These are phyloP conservation scores for Brassica napus DNA, from an alignment of 345 rosid genomes.

Conservation along the genomic window DNA sequence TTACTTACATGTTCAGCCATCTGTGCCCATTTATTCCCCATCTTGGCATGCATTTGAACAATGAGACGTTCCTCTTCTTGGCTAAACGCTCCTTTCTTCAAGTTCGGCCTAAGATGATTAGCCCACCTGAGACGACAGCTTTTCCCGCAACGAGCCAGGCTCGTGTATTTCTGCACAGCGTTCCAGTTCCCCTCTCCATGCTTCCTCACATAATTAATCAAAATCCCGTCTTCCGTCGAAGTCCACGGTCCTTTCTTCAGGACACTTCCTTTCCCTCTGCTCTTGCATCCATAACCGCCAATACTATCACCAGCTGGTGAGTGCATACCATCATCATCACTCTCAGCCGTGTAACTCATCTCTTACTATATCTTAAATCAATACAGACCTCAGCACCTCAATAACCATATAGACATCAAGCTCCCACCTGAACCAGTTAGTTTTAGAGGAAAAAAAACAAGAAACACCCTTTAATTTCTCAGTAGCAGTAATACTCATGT, in stretches of 20 bases:
- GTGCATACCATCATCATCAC: conserved; percentile 63
- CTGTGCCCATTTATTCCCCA: conserved; percentile 99
- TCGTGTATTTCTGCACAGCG: conserved; percentile 87
- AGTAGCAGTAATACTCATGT: background rate
- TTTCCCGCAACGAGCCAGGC: conserved; percentile 91
- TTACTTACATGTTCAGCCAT: conserved; percentile 90
- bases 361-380: conserved; percentile 24
- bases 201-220: conserved; percentile 85
- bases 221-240: conserved; percentile 85
- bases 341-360: conserved; percentile 66
- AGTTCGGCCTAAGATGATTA: conserved; percentile 93
- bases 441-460: conserved; percentile 19
- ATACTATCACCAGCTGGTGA: conserved; percentile 47
- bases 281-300: conserved; percentile 42
- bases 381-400: conserved; percentile 38
- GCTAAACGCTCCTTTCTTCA: conserved; percentile 97
- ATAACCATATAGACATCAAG: conserved; percentile 44
- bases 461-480: conserved; percentile 2
- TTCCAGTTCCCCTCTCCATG: conserved; percentile 99
- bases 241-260: conserved; percentile 99
- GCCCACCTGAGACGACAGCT: conserved; percentile 99
- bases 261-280: conserved; percentile 47
- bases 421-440: conserved; percentile 44
- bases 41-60: conserved; percentile 82
- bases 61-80: conserved; percentile 89